A percentile compares a stretch with the other conserved stretches of the same genome.
phyloP scores from a whole-genome alignment of 305 asterid species.

The Euphrasia arctica region DNA sequence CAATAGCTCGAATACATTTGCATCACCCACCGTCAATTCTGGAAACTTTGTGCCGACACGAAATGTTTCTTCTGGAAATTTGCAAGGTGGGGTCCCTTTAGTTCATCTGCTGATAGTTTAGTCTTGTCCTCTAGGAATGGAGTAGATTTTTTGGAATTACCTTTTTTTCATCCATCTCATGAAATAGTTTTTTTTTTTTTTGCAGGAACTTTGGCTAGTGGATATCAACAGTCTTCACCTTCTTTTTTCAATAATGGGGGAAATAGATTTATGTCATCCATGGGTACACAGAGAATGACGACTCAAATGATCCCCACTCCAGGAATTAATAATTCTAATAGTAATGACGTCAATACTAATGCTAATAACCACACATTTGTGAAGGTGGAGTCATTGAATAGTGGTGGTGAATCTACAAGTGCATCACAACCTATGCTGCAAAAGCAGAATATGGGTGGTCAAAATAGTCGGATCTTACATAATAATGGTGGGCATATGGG shows the following conservation, averaged over 20 bases:
- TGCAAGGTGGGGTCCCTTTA: slow-evolving; percentile 40
- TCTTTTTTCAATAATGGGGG: slow-evolving; percentile 61
- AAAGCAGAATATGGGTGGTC: slow-evolving; percentile 78
- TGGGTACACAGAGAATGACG: slow-evolving; percentile 64
- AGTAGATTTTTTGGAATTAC: slow-evolving; percentile 10
- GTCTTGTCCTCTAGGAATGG: slow-evolving; percentile 15
- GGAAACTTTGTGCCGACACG: slow-evolving; percentile 56
- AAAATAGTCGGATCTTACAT: slow-evolving; percentile 76
- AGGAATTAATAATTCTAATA: slow-evolving; percentile 60
- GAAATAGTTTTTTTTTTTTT: slow-evolving; percentile 20
- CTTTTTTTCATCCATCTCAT: slow-evolving; percentile 31
- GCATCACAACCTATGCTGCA: slow-evolving; percentile 72
- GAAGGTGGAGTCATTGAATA: slow-evolving; percentile 44
- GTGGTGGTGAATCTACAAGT: slow-evolving; percentile 53
- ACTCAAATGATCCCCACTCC: slow-evolving; percentile 98
- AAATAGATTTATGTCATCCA: slow-evolving; percentile 53
- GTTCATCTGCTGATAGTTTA: slow-evolving; percentile 41
- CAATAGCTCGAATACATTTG: slow-evolving; percentile 43
- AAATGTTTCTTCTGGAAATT: slow-evolving; percentile 20
- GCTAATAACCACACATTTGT: slow-evolving; percentile 44
- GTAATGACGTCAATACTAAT: slow-evolving; percentile 42
- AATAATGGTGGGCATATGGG: slow-evolving; percentile 83
- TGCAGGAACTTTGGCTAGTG: slow-evolving; percentile 62
- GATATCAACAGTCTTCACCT: slow-evolving; percentile 67
- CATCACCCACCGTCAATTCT: slow-evolving; percentile 55